Conservation (phyloP, 164 flowering plant species). For the Aristolochia fimbriata region DNA sequence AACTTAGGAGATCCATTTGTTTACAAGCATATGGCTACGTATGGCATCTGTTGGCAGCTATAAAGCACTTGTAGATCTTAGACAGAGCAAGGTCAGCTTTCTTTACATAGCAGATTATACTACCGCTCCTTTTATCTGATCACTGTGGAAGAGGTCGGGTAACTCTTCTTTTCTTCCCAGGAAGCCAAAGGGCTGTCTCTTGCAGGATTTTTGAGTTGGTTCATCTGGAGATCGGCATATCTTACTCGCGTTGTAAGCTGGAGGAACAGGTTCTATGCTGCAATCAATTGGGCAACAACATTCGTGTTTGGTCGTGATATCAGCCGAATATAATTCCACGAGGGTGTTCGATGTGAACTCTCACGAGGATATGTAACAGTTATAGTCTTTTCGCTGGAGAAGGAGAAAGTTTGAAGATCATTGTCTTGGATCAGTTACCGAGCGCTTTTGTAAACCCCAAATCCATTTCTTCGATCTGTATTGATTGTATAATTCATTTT, state of each 20-base stretch:
- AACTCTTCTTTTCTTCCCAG: conserved; percentile 25
- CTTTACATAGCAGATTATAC: too few relatives aligned
- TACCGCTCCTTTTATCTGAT: too few relatives aligned
- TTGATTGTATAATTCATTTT: too few relatives aligned
- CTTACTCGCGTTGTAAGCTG: conserved; percentile 90
- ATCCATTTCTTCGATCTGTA: too few relatives aligned
- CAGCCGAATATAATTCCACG: conserved; percentile 46
- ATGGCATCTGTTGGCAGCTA: conserved; percentile 93
- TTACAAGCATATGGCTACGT: conserved; percentile 87
- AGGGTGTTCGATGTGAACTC: neutral
- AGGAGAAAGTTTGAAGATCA: too few relatives aligned
- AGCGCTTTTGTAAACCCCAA: too few relatives aligned
- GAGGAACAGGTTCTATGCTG: conserved; percentile 94
- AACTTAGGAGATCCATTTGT: conserved; percentile 65
- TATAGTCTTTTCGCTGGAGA: too few relatives aligned
- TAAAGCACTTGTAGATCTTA: conserved; percentile 95
- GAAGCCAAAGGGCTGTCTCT: conserved; percentile 68
- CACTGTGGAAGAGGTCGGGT: neutral
- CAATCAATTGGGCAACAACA: conserved; percentile 85
- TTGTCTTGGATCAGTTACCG: too few relatives aligned
- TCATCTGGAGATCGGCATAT: conserved; percentile 92
- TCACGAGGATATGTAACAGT: too few relatives aligned
- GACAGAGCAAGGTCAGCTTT: conserved; percentile 68
- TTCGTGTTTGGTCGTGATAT: conserved; percentile 90
- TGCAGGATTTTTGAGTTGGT: conserved; percentile 82